These are phyloP conservation scores for Gillenia trifoliata DNA, from an alignment of 306 rosid species.

Conservation along the genomic window DNA sequence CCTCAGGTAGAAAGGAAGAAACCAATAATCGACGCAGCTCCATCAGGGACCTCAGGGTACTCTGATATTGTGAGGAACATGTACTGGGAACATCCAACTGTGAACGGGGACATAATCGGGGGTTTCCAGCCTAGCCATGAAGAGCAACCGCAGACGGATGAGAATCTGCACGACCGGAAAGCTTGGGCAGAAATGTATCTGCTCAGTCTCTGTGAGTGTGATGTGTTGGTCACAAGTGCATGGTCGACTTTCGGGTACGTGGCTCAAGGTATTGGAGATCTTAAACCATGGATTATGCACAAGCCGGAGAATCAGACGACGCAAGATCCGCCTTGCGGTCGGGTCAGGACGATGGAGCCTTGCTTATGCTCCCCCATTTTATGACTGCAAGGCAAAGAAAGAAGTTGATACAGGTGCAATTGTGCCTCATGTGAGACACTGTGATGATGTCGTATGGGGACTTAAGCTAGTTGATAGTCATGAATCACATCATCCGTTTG, in stretches of 20 bases:
- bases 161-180: slow-evolving; percentile 51
- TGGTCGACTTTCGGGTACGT: slow-evolving; percentile 85
- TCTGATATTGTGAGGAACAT: slow-evolving; percentile 50
- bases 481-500: slow-evolving; percentile 3
- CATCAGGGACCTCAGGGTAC: slow-evolving; percentile 47
- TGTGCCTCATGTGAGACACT: slow-evolving; percentile 49
- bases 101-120: slow-evolving; percentile 56
- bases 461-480: slow-evolving; percentile 15
- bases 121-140: slow-evolving; percentile 75
- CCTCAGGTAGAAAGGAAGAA: slow-evolving; percentile 38
- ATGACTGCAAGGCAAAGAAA: slow-evolving; percentile 70
- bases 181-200: slow-evolving; percentile 78
- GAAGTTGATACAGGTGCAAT: slow-evolving; percentile 58
- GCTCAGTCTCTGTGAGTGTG: slow-evolving; percentile 56
- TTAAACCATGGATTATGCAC: slow-evolving; percentile 67
- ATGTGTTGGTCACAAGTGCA: slow-evolving; percentile 55
- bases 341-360: slow-evolving; percentile 66
- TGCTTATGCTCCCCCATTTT: slow-evolving; percentile 83
- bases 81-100: slow-evolving; percentile 68
- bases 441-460: slow-evolving; percentile 52
- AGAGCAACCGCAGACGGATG: slow-evolving; percentile 56
- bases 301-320: slow-evolving; percentile 52
- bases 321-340: slow-evolving; percentile 53
- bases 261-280: slow-evolving; percentile 75
- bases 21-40: background rate